Base-by-base conservation (phyloP, 1,284 basidiomycete species). In the Ceratorhiza oryzae-sativae region DNA sequence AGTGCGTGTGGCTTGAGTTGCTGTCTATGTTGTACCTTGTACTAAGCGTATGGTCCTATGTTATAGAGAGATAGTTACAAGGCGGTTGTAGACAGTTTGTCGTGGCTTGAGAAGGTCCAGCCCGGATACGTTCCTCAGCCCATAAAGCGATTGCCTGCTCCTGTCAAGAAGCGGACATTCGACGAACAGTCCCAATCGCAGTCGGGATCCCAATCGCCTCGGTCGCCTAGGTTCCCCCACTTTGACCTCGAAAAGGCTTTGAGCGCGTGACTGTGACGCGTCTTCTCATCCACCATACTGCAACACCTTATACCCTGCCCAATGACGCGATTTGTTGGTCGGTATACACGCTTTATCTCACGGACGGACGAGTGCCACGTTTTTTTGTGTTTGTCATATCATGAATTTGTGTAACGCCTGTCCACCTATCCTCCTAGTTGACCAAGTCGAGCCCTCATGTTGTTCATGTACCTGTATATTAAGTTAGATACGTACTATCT, bases 161-260 rank as follows among this genome's bases (percentile, higher is more conserved):
- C 49, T 13, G 36, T 39, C 49, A 51, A 51, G 27, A 51, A 51
- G 30, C 49, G 23, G 6, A 51, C 49, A 51, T 51, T 27, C 23
- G 49, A 51, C 49, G 49, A 51, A 51, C 49, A 30, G 18, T 51
- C 49, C 25, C 49, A 27, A 25, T 30, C 49, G 10, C 49, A 51
- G 18, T 51, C 49, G 12, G 49, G 49, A 51, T 51, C 49, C 10
- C 49, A 51, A 27, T 51, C 49, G 20, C 49, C 49, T 25, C 49
- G 49, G 49, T 51, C 49, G 1, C 49, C 49, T 27, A 51, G 49
- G 18, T 51, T 51, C 49, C 49, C 49, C 8, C 23, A 30, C 10
- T 51, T 51, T 18, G 49, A 51, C 23, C 15, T 51, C 49, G 49
- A 51, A 51, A 51, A 51, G 49, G 49, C 49, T 51, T 25, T 51